Conservation (phyloP, 2,329 filamentous ascomycete species). For the Fusarium buharicum region DNA sequence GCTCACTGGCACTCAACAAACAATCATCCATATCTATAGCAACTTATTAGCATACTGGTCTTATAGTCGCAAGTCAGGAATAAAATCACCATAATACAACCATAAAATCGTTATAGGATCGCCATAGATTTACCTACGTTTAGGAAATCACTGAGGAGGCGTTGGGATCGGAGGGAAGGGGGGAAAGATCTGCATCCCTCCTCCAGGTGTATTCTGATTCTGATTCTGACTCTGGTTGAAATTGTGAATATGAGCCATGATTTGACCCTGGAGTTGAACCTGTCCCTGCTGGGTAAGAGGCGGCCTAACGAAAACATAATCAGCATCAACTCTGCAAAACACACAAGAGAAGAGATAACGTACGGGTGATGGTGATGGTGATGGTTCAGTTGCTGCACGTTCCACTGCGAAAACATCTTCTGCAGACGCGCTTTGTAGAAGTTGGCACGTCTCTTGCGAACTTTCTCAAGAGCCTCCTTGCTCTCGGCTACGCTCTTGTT, state of each 20-base stretch:
- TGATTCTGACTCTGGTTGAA: not conserved
- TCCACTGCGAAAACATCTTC: conserved; percentile 5
- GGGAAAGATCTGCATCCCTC: too few species aligned
- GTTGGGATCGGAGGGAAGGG: too few species aligned
- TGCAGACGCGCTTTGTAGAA: not conserved
- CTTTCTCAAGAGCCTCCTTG: not conserved
- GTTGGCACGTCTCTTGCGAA: conserved; percentile 8
- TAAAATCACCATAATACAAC: too few species aligned
- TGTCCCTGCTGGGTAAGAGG: not conserved
- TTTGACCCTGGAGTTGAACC: not conserved
- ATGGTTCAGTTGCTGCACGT: not conserved
- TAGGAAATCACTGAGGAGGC: not conserved
- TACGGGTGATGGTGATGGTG: conserved; percentile 1
- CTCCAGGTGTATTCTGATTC: not conserved
- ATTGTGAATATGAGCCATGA: not conserved
- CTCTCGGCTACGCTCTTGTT: not conserved
- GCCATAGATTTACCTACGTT: not conserved
- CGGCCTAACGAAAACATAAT: not conserved
- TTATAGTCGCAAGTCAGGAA: too few species aligned
- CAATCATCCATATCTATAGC: too few species aligned
- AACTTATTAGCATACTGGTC: too few species aligned
- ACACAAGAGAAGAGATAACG: not conserved
- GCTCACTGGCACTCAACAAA: not conserved
- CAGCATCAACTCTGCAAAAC: not conserved
- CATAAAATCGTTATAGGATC: too few species aligned